Evolutionary conservation across 768 basidiomycete species (phyloP).

Genomic region (Pleurotus salmoneostramineus): DNA sequence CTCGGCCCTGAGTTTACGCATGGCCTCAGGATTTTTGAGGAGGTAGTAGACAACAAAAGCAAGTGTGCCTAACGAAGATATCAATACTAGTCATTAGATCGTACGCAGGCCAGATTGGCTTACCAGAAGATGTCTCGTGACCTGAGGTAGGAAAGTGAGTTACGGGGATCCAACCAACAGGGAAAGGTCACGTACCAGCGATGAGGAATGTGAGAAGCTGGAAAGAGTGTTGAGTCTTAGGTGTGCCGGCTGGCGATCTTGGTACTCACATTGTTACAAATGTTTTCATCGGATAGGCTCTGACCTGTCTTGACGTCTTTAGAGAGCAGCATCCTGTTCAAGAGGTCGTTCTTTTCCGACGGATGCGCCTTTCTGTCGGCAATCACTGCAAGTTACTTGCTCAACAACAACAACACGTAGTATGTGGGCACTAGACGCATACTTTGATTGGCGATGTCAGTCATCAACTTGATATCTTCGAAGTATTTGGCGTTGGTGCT

Average conservation of each 20-base stretch:
- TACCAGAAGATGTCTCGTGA: slow-evolving; percentile 22
- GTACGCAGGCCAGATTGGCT: not conserved
- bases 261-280: slow-evolving; percentile 33
- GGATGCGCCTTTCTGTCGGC: slow-evolving; percentile 32
- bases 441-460: slow-evolving; percentile 36
- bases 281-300: slow-evolving; percentile 34
- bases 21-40: slow-evolving; percentile 36
- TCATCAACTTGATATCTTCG: slow-evolving; percentile 36
- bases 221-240: not conserved
- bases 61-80: slow-evolving; percentile 30
- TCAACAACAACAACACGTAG: not conserved
- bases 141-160: slow-evolving; percentile 7
- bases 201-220: slow-evolving; percentile 47
- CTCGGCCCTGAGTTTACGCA: slow-evolving; percentile 42
- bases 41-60: slow-evolving; percentile 41
- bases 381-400: slow-evolving; percentile 25
- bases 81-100: not conserved
- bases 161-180: not conserved
- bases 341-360: slow-evolving; percentile 35
- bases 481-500: slow-evolving; percentile 33
- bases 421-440: slow-evolving; percentile 8
- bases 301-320: slow-evolving; percentile 42
- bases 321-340: slow-evolving; percentile 41
- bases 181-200: slow-evolving; percentile 27
- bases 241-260: not conserved